A percentile compares a stretch with the other conserved stretches of the same genome.
phyloP scores from a whole-genome alignment of 768 basidiomycete species.

The Austroboletus eburneus region DNA sequence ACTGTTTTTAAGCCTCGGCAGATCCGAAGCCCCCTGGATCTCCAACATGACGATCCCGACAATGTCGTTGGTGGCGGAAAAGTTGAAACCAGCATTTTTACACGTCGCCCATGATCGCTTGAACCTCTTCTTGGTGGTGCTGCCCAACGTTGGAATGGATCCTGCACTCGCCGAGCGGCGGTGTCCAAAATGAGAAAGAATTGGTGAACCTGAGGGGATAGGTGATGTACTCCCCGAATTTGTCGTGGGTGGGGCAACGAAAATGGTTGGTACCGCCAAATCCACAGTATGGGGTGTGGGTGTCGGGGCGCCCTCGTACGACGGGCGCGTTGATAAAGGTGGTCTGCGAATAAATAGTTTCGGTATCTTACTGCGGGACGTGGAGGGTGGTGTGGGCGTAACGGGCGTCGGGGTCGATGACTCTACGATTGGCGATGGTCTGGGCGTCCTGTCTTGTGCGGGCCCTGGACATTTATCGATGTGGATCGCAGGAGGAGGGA shows the following conservation, averaged over 20 bases:
- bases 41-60: slow-evolving; percentile 95
- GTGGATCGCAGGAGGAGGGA: slow-evolving; percentile 18
- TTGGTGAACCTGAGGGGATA: slow-evolving; percentile 20
- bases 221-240: slow-evolving; percentile 8
- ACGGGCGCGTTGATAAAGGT: slow-evolving; percentile 27
- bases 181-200: slow-evolving; percentile 20
- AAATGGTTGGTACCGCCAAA: slow-evolving; percentile 7
- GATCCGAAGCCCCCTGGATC: slow-evolving; percentile 75
- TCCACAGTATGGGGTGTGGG: slow-evolving; percentile 1
- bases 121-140: slow-evolving; percentile 34
- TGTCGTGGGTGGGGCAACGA: slow-evolving; percentile 11
- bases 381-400: slow-evolving; percentile 23
- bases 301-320: slow-evolving; percentile 22
- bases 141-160: slow-evolving; percentile 21
- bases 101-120: slow-evolving; percentile 35
- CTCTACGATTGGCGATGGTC: slow-evolving; percentile 19
- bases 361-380: slow-evolving; percentile 27
- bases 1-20: slow-evolving; percentile 88
- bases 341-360: slow-evolving; percentile 35
- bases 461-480: slow-evolving; percentile 15
- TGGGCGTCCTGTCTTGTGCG: slow-evolving; percentile 14
- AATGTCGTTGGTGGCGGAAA: slow-evolving; percentile 73
- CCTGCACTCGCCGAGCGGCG: slow-evolving; percentile 32
- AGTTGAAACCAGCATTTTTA: slow-evolving; percentile 49
- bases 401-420: slow-evolving; percentile 23